phyloP scores from a whole-genome alignment of 371 early-diverging fungal species.

The Zancudomyces culisetae region DNA sequence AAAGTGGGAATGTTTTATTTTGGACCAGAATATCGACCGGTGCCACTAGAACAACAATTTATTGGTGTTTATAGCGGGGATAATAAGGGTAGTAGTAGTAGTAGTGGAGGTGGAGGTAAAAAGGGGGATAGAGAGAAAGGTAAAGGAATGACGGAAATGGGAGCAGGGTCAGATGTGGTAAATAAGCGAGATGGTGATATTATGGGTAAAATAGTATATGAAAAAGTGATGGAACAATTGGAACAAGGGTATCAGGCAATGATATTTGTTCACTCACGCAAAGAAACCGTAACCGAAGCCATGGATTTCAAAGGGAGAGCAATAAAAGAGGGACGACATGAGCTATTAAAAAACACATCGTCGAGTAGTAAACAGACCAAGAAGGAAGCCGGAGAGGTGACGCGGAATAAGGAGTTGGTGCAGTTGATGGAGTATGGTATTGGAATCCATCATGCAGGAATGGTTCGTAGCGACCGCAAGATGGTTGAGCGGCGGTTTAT shows the following conservation, averaged over 20 bases:
- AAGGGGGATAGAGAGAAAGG: no score
- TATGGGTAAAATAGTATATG: slow-evolving; percentile 71
- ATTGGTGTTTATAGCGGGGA: slow-evolving; percentile 53
- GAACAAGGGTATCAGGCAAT: slow-evolving; percentile 85
- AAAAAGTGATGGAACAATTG: slow-evolving; percentile 55
- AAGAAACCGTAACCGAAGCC: slow-evolving; percentile 88
- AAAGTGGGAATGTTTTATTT: slow-evolving; percentile 89
- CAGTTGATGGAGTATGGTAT: slow-evolving; percentile 70
- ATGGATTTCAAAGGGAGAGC: slow-evolving; percentile 64
- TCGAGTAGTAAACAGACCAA: slow-evolving; percentile 22
- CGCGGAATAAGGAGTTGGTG: slow-evolving; percentile 66
- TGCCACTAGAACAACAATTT: slow-evolving; percentile 90
- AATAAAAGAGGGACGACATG: slow-evolving; percentile 26
- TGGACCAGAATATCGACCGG: slow-evolving; percentile 84
- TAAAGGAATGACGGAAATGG: slow-evolving; percentile 20
- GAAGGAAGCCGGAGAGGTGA: slow-evolving; percentile 24
- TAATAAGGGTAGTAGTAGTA: not conserved
- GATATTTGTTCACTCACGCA: slow-evolving; percentile 96
- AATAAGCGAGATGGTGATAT: slow-evolving; percentile 25
- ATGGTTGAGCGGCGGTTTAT: slow-evolving; percentile 83
- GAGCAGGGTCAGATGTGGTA: slow-evolving; percentile 4
- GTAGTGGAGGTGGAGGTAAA: no score
- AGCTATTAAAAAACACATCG: slow-evolving; percentile 7
- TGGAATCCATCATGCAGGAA: slow-evolving; percentile 97
- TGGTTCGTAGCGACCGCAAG: slow-evolving; percentile 77